Percentiles rank a stretch among this genome's conserved stretches.
phyloP scores from a whole-genome alignment of 305 asterid species.

The Fraxinus albicans region DNA sequence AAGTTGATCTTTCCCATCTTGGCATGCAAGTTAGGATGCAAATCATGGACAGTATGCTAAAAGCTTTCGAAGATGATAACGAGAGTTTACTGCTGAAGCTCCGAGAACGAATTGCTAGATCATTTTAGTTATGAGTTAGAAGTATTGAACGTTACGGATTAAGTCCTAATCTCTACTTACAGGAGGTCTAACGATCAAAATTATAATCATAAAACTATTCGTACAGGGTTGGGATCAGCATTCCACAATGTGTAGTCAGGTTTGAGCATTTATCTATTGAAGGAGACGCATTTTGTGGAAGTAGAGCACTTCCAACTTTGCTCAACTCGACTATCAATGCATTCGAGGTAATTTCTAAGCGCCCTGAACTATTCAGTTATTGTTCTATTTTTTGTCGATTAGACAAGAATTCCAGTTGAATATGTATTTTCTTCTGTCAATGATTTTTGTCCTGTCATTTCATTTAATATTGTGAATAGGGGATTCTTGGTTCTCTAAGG shows the following conservation, averaged over 20 bases:
- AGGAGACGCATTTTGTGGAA: conserved; percentile 33
- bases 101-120: no score
- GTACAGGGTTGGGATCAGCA: not conserved
- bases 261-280: conserved; percentile 30
- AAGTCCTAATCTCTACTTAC: no score
- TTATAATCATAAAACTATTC: not conserved
- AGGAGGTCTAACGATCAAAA: no score
- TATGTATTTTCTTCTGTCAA: not conserved
- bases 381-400: not conserved
- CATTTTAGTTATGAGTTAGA: no score
- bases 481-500: conserved; percentile 35
- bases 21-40: no score
- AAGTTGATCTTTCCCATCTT: no score
- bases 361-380: not conserved
- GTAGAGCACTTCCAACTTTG: conserved; percentile 37
- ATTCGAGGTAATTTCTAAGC: conserved; percentile 15
- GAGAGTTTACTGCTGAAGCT: no score
- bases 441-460: not conserved
- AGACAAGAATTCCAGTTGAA: not conserved
- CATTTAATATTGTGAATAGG: conserved; percentile 22
- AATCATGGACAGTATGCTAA: no score
- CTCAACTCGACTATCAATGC: conserved; percentile 32
- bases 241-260: conserved; percentile 7
- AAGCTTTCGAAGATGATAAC: no score
- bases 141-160: no score